Evolutionary conservation across 2,329 filamentous ascomycete genomes (phyloP).

Genomic region (Aspergillus puulaauensis): DNA sequence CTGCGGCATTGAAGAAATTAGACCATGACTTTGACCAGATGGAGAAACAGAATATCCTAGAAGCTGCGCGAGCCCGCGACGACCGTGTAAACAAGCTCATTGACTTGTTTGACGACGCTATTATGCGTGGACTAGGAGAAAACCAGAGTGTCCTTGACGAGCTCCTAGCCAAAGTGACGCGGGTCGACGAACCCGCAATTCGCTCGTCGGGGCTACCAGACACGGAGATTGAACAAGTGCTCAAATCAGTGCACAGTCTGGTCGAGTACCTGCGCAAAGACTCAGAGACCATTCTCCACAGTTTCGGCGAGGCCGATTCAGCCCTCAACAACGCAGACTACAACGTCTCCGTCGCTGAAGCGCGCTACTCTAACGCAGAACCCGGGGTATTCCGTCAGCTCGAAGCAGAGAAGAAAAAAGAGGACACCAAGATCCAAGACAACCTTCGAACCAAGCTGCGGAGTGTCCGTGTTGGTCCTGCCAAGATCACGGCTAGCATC

Average conservation of each 20-base stretch:
- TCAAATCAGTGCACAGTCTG: constrained; percentile 40
- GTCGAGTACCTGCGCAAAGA: constrained; percentile 42
- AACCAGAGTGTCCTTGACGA: constrained; percentile 54
- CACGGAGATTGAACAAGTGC: constrained; percentile 35
- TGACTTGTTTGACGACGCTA: constrained; percentile 51
- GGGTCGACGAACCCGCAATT: constrained; percentile 34
- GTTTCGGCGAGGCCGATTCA: constrained; percentile 51
- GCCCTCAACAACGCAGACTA: constrained; percentile 54
- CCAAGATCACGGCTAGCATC: constrained; percentile 38
- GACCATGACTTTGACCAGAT: constrained; percentile 51
- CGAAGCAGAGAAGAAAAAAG: constrained; percentile 48
- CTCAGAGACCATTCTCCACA: constrained; percentile 47
- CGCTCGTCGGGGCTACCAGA: constrained; percentile 34
- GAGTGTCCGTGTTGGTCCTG: constrained; percentile 41
- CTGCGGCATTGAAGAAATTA: constrained; percentile 50
- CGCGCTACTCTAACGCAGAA: constrained; percentile 46
- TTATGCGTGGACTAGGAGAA: constrained; percentile 50
- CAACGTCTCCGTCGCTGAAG: constrained; percentile 55
- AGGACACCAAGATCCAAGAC: constrained; percentile 46
- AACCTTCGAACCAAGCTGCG: constrained; percentile 44
- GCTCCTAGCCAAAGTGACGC: constrained; percentile 44
- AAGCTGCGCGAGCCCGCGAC: constrained; percentile 51
- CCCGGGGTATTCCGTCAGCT: constrained; percentile 43
- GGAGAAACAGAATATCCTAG: constrained; percentile 51
- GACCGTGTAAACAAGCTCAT: constrained; percentile 52